phyloP scores from a whole-genome alignment of 495 filamentous ascomycete species.

The Melanomma pulvis-pyrius region DNA sequence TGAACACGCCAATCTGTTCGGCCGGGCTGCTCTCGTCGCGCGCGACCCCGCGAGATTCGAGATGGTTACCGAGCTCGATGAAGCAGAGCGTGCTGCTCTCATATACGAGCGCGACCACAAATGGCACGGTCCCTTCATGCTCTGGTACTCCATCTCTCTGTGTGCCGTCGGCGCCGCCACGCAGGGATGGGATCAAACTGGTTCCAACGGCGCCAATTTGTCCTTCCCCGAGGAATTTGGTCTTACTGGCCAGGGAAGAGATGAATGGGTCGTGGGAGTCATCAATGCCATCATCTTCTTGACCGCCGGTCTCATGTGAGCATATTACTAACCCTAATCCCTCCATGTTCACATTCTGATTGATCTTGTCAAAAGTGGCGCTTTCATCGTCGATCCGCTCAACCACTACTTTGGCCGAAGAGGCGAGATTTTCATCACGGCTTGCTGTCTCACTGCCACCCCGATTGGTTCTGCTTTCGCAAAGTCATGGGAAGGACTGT shows the following conservation, averaged over 20 bases:
- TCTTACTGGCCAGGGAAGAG: conserved; percentile 52
- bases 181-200: conserved; percentile 71
- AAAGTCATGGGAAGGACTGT: conserved; percentile 57
- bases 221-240: conserved; percentile 63
- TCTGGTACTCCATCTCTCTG: conserved; percentile 65
- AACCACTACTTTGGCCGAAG: conserved; percentile 60
- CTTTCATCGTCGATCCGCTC: conserved; percentile 56
- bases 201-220: conserved; percentile 68
- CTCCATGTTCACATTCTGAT: neutral
- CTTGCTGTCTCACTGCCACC: conserved; percentile 50
- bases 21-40: conserved; percentile 54
- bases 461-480: conserved; percentile 51
- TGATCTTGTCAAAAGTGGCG: conserved; percentile 39
- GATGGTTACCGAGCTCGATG: conserved; percentile 50
- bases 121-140: conserved; percentile 58
- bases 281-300: conserved; percentile 57
- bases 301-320: conserved; percentile 37
- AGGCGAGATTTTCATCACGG: conserved; percentile 56
- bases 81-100: conserved; percentile 51
- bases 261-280: conserved; percentile 50
- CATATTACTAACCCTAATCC: conserved; percentile 15
- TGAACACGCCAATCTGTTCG: conserved; percentile 51
- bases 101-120: conserved; percentile 46
- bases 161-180: conserved; percentile 73
- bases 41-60: conserved; percentile 51